Base-by-base conservation (phyloP, 257 asterid species). In the Forsythia viridissima region DNA sequence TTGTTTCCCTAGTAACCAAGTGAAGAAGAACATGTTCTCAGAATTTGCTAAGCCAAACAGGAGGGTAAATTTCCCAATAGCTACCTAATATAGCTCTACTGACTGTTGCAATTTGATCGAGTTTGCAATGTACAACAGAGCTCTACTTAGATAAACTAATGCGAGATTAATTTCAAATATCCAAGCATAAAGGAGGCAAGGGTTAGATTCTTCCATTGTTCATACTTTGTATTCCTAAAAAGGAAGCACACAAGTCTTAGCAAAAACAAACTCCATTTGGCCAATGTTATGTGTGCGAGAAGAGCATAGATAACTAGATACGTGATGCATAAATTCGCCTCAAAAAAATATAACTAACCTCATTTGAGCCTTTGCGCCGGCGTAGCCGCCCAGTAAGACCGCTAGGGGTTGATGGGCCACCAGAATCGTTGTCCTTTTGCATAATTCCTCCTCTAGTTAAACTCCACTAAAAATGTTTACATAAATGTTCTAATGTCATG, bases 331-430 rank as follows among this genome's bases (percentile, higher is more conserved):
- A 42, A 4, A 71, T 21, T 11, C 41, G 76, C 18, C 65, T 65
- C 70, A 48, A 63, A 46, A 70, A 39, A 77, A 77, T 71, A 80
- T 34, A 75, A 76, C 81, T 57, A 73, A 96, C 99, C 99, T 96
- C 99, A 87, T 88, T 92, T 24, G 98, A 93, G 78, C 92, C 95
- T 83, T 80, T 92, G 66, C 99, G 98, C 36, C 98, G 92, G 42
- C 99, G 98, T 12, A 90, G 7, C 30, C 98, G 86, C 68, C 91
- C 84, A 73, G 88, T 88, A 30, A 88, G 82, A 46, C 93, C 91
- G 61, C 85, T 80, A 65, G 92, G 80, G 51, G 88, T 81, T 72
- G 92, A 89, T 9, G 90, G 80, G 51, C 86, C 87, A 71, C 89
- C 91, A 46, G 92, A 82, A 88, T 82, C 90, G 84, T 83, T 76